A percentile compares a stretch with the other conserved stretches of the same genome.
Evolutionary conservation across 805 yeast species (phyloP).

Genomic region (Sugiyamaella marilandica): DNA sequence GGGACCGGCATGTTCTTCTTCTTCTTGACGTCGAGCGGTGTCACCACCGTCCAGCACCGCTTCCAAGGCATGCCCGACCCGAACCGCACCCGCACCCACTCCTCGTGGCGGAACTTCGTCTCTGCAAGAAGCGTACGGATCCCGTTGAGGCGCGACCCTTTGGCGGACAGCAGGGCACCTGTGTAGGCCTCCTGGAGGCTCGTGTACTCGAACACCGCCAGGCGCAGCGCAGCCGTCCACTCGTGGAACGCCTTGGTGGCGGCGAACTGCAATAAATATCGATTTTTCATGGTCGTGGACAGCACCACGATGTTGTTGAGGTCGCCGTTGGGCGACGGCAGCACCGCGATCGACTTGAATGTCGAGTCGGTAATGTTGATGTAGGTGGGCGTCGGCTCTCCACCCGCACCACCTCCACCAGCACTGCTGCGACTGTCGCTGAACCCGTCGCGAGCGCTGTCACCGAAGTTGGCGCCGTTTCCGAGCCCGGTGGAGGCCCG

Average conservation of each 20-base stretch:
- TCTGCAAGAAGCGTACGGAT: conserved; percentile 80
- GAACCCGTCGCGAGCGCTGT: conserved; percentile 44
- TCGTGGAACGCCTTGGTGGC: conserved; percentile 56
- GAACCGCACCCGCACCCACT: conserved; percentile 91
- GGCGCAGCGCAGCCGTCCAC: conserved; percentile 82
- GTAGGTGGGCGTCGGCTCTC: conserved; percentile 69
- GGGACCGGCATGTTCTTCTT: conserved; percentile 36
- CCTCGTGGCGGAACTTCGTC: conserved; percentile 81
- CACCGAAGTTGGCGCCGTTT: too few species aligned
- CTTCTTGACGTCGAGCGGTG: conserved; percentile 42
- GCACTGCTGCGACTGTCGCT: too few species aligned
- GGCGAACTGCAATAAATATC: conserved; percentile 76
- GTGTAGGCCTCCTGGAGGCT: conserved; percentile 93
- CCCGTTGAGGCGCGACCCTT: conserved; percentile 84
- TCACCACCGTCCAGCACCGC: conserved; percentile 85
- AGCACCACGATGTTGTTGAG: conserved; percentile 77
- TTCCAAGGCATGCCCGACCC: conserved; percentile 99
- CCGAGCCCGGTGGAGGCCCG: background rate
- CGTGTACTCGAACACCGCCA: conserved; percentile 75
- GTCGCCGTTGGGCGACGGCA: conserved; percentile 63
- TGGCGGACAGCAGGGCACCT: conserved; percentile 86
- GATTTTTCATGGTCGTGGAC: conserved; percentile 86
- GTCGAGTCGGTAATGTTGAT: conserved; percentile 88
- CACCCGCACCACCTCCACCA: conserved; percentile 26
- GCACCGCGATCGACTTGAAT: conserved; percentile 61